A percentile compares a stretch with the other conserved stretches of the same genome.
phyloP scores from a whole-genome alignment of 257 asterid species.

The Coffea canephora region DNA sequence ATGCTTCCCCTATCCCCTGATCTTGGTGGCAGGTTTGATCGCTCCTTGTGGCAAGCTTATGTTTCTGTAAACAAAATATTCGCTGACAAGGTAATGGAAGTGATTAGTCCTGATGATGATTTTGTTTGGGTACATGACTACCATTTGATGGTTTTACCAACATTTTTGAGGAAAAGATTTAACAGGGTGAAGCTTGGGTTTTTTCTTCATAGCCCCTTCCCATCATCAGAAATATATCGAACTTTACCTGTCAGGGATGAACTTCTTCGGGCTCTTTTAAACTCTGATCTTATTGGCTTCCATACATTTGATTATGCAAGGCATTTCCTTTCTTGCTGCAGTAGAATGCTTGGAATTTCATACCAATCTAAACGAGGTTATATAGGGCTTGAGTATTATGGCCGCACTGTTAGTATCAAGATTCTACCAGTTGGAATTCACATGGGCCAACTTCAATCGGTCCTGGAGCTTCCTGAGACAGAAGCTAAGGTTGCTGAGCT shows the following conservation, averaged over 20 bases:
- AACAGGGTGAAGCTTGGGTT: constrained; percentile 81
- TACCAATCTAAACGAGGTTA: constrained; percentile 85
- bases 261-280: constrained; percentile 73
- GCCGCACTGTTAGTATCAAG: constrained; percentile 81
- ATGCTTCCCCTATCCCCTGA: constrained; percentile 93
- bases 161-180: constrained; percentile 77
- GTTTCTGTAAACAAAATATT: constrained; percentile 83
- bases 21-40: constrained; percentile 88
- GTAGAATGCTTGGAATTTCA: constrained; percentile 77
- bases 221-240: constrained; percentile 84
- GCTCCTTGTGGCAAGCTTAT: constrained; percentile 81
- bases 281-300: constrained; percentile 78
- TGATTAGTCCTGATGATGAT: constrained; percentile 81
- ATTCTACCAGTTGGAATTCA: constrained; percentile 86
- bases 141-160: constrained; percentile 84
- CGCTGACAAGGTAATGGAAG: constrained; percentile 93
- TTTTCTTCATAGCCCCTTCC: constrained; percentile 83
- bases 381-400: constrained; percentile 79
- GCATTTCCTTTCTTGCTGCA: constrained; percentile 81
- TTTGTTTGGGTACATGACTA: constrained; percentile 89
- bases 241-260: constrained; percentile 75
- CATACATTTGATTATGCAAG: constrained; percentile 84
- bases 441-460: constrained; percentile 66
- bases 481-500: constrained; percentile 60
- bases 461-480: constrained; percentile 64